Percentiles rank a stretch among this genome's conserved stretches.
Evolutionary conservation across 2,329 filamentous ascomycete species (phyloP).

Genomic region (Talaromyces sp.): DNA sequence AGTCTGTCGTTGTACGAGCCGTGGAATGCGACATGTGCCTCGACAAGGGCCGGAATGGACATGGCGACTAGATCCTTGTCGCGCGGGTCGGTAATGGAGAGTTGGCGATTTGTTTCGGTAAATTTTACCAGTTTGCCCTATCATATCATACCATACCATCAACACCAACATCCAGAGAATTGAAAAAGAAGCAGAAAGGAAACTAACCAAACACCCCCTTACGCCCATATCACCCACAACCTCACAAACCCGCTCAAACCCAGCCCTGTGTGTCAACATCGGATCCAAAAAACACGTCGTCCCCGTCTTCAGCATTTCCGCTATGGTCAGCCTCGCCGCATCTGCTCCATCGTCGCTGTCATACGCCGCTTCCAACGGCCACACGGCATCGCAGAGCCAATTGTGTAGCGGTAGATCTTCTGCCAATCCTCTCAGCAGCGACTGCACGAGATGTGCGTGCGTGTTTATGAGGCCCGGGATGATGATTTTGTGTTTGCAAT

Average conservation of each 20-base stretch:
- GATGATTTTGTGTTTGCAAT: constrained; percentile 32
- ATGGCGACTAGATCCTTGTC: constrained; percentile 28
- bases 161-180: neutral
- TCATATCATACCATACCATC: neutral
- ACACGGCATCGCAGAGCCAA: constrained; percentile 35
- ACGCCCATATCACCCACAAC: constrained; percentile 34
- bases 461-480: constrained; percentile 38
- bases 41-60: constrained; percentile 27
- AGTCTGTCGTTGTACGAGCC: constrained; percentile 47
- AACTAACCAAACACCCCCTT: constrained; percentile 28
- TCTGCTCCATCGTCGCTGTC: constrained; percentile 33
- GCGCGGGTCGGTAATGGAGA: constrained; percentile 28
- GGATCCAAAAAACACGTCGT: constrained; percentile 40
- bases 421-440: constrained; percentile 32
- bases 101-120: constrained; percentile 26
- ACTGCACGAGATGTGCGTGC: constrained; percentile 37
- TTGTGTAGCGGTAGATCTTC: constrained; percentile 27
- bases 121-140: constrained; percentile 24
- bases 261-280: constrained; percentile 31
- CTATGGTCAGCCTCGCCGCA: constrained; percentile 32
- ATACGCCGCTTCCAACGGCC: constrained; percentile 37
- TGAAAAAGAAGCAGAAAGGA: neutral
- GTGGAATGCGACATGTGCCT: constrained; percentile 23
- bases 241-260: constrained; percentile 29
- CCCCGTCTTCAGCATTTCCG: constrained; percentile 38